Evolutionary conservation across 177 flowering plant species (phyloP), one percentile per base, ranked within the genome.

Genomic region (Vitis hybrid): DNA sequence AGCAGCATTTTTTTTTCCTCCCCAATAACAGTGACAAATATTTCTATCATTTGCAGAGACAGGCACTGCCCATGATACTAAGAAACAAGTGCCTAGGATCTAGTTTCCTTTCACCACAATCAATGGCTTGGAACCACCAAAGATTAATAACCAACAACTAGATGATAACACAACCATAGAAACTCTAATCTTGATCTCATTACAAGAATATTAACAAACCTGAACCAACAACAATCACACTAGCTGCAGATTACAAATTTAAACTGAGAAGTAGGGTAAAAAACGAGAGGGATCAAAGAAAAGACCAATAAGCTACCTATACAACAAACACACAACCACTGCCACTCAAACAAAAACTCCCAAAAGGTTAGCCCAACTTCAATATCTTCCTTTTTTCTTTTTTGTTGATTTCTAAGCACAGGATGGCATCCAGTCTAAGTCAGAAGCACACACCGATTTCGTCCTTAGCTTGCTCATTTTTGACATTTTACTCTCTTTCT

Each of bases 131-230:
- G 44, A 66, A 11, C 11, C 53, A 24, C 11, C 50, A 64, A 18
- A 38, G 28, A 51, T 31, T 59, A 54, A 14, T 2, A 53, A n/a
- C 17, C 73, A 69, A 73, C 52, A 15, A 49, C 6, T 53, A 55
- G 51, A 75, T n/a, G 71, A 79, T 65, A 69, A 69, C 68, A 74
- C 73, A 74, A 75, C 64, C 69, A 68, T 58, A 69, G 13, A 66
- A 59, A 60, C 66, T 64, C 73, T 57, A 47, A 74, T 64, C 68
- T 79, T 73, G 58, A 79, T 82, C 84, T 78, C 81, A 75, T 79
- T 79, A 82, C 84, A 77, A 78, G 72, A 74, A 86, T 81, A 86
- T 82, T 80, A 79, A 85, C 86, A 81, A 77, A 75, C 73, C 71
- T 69, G 78, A 80, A 76, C 67, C 73, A 57, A 63, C 62, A 59